Base-by-base conservation (phyloP, 2,329 filamentous ascomycete genomes). In the Colletotrichum tropicale region DNA sequence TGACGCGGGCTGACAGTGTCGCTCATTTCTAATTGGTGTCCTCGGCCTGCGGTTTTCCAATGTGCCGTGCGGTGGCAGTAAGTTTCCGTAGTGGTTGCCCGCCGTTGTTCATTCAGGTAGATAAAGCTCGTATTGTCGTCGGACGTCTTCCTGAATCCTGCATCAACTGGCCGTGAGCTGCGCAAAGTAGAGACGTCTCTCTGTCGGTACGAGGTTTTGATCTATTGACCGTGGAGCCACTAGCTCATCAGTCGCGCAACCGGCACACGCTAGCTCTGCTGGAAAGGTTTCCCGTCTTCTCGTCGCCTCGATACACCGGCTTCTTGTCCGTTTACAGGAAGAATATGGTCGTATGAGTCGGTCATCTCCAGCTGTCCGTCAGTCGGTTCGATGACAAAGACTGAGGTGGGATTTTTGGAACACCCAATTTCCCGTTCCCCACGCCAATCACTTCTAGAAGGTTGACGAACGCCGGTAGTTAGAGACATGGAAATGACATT, bases 401-500 rank as follows among this genome's bases (percentile, higher is more conserved):
- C 30, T 56, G 66, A 55, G 24, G 62, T 74, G 66, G 61, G 9
- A 66, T 69, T 58, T 66, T 58, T 69, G 74, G 69, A n/a, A 66
- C 66, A 52, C 38, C 60, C 76, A 77, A 77, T 77, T 56, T 77
- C 76, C 74, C 74, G 38, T 70, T 70, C 76, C 65, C 76, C 76
- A 77, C 76, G 76, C 32, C 56, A 76, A 68, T 71, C 69, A 69
- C 69, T 77, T 77, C 76, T 77, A 76, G 76, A 77, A 77, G 76
- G 64, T 76, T 73, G 60, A 76, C 36, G 55, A 71, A 73, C 62
- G 38, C 48, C 76, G 74, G 74, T 76, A 77, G 76, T 74, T 69
- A 43, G 66, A 65, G 66, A 48, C 52, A 74, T 72, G 69, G 76
- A 77, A 77, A 77, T 77, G 76, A 77, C 60, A 62, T 76, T 60